Percentiles rank a stretch among this genome's conserved stretches.
Conservation (phyloP, 1,139 yeast genomes). For the Hemisphaericaspora xylofermentans region DNA sequence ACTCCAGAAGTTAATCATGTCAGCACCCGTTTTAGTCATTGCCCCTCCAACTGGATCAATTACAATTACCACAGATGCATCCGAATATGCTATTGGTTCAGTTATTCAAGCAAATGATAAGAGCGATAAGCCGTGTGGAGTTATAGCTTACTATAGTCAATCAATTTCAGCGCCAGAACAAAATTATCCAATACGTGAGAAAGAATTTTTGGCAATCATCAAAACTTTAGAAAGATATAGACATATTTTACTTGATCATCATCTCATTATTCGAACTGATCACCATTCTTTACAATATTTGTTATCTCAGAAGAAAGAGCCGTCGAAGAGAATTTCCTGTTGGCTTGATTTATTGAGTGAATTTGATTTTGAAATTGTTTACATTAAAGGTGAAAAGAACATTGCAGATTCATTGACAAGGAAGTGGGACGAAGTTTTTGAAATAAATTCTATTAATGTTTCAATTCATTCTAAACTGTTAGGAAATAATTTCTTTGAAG, state of each 20-base stretch:
- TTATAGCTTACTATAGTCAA: constrained; percentile 3
- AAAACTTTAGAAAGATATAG: constrained; percentile 1
- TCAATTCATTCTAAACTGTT: neutral
- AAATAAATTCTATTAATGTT: neutral
- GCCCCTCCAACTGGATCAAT: neutral
- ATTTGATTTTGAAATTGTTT: constrained; percentile 2
- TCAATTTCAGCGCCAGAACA: neutral
- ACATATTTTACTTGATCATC: constrained; percentile 3
- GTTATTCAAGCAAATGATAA: neutral
- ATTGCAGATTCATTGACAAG: constrained; percentile 4
- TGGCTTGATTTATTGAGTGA: constrained; percentile 5
- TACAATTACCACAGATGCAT: constrained; percentile 4
- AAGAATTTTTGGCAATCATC: constrained; percentile 2
- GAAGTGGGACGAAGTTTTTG: neutral
- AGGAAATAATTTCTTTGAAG: constrained; percentile 1
- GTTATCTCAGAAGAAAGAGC: neutral
- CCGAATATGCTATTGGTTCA: constrained; percentile 1
- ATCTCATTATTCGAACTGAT: constrained; percentile 3
- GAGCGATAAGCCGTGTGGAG: neutral
- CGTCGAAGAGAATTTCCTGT: constrained; percentile 2
- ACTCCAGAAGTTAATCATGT: neutral
- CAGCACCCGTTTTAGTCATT: neutral
- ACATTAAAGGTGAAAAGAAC: constrained; percentile 6
- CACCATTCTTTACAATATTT: constrained; percentile 11
- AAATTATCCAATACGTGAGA: constrained; percentile 4